Conservation (phyloP, 2,329 filamentous ascomycete species). For the Thermothelomyces thermophilus region DNA sequence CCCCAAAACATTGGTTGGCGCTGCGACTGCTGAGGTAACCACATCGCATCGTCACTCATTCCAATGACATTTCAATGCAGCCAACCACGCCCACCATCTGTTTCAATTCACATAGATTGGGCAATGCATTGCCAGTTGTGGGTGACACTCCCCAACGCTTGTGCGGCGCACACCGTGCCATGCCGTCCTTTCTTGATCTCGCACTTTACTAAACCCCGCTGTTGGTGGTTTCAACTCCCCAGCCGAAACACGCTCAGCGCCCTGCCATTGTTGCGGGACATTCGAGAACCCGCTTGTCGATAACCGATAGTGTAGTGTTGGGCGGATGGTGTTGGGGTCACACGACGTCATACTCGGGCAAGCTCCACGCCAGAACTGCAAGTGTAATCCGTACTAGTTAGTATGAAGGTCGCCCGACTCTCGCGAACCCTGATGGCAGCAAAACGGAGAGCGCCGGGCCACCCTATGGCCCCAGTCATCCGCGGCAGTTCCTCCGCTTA, state of each 20-base stretch:
- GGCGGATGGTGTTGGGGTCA: constrained; percentile 7
- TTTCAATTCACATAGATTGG: constrained; percentile 14
- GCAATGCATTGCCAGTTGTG: constrained; percentile 8
- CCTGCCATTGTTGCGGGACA: constrained; percentile 3
- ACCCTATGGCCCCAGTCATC: background rate
- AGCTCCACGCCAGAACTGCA: constrained; percentile 1
- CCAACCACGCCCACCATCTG: constrained; percentile 15
- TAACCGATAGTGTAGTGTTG: too few relatives aligned
- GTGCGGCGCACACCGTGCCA: too few relatives aligned
- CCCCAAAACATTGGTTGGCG: constrained; percentile 8
- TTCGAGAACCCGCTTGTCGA: background rate
- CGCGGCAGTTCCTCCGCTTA: constrained; percentile 18
- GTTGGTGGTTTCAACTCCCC: constrained; percentile 15
- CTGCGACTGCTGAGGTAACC: constrained; percentile 5
- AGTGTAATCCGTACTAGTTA: too few relatives aligned
- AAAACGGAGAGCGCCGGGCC: background rate
- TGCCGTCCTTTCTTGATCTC: background rate
- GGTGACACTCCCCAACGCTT: constrained; percentile 5
- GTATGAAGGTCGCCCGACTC: constrained; percentile 5
- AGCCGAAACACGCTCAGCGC: constrained; percentile 16
- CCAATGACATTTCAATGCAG: constrained; percentile 18
- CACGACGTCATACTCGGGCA: constrained; percentile 15
- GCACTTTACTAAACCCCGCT: constrained; percentile 7
- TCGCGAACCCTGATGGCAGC: background rate
- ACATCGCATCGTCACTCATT: constrained; percentile 13